Evolutionary conservation across 2,329 filamentous ascomycete species (phyloP), one percentile per base, ranked within the genome.

Genomic region (Xylariaceae sp.): DNA sequence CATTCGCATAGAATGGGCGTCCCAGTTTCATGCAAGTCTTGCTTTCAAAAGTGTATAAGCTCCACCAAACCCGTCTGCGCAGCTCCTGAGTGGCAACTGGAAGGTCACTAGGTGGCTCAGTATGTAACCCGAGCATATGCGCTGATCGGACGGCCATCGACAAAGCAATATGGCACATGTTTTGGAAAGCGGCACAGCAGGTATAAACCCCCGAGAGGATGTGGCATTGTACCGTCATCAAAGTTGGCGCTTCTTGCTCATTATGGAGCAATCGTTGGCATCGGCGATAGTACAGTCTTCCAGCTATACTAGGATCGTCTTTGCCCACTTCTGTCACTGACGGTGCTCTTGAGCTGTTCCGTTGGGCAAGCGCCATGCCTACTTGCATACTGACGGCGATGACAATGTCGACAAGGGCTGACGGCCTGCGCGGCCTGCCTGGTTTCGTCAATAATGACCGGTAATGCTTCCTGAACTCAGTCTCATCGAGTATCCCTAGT

Each of bases 11-110:
- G 26, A 74, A 74, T 1, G 77, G 77, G 0, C 78, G 73, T 3
- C 78, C 78, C 2, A 80, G 69, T 52, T 79, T 77, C 67, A 76
- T 74, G 53, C 70, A 71, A 2, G 67, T 72, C 59, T 79, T 79
- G 53, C 67, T 73, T 44, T 83, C 81, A 13, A 81, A 63, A 1
- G 70, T 67, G 60, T 75, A 82, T 1, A 84, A 60, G 1, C 65
- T 67, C 79, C 79, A 83, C 80, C 81, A 84, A 10, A 83, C 54
- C 0, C 79, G 70, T 57, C 75, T 78, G 4, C 76, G 75, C 16
- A 64, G 56, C 43, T 65, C 63, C 30, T 44, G 52, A 10, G 52
- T 53, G 9, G 59, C 48, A 4, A 48, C 9, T 9, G 63, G 58
- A 6, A 63, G 23, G 53, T 80, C 63, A 57, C 81, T 78, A 15